These are phyloP conservation scores for Phyllosticta capitalensis DNA, from an alignment of 2,329 filamentous ascomycete genomes.

Conservation along the genomic window DNA sequence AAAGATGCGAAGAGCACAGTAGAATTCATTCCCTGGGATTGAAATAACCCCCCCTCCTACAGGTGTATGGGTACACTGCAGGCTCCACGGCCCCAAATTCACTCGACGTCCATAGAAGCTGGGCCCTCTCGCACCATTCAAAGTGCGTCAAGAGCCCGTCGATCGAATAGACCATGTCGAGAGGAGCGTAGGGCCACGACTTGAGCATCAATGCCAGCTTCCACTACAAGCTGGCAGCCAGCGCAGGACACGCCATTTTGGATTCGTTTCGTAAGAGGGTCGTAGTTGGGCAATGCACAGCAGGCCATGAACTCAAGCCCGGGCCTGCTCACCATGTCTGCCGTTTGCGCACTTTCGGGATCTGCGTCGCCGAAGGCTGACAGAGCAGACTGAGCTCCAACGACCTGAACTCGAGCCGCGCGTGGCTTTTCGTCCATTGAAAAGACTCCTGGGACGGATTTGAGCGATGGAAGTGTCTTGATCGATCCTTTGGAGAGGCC, in stretches of 20 bases:
- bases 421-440: slow-evolving; percentile 15
- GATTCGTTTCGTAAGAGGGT: too few relatives aligned
- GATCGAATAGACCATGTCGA: slow-evolving; percentile 22
- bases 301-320: too few relatives aligned
- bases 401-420: slow-evolving; percentile 15
- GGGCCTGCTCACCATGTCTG: too few relatives aligned
- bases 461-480: slow-evolving; percentile 15
- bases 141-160: slow-evolving; percentile 27
- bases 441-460: slow-evolving; percentile 21
- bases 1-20: too few relatives aligned
- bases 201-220: neutral
- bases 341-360: slow-evolving; percentile 1
- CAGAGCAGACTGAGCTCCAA: slow-evolving; percentile 16
- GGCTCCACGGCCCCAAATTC: neutral
- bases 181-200: slow-evolving; percentile 15
- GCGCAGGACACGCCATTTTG: too few relatives aligned
- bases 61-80: too few relatives aligned
- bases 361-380: slow-evolving; percentile 11
- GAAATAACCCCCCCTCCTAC: too few relatives aligned
- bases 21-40: too few relatives aligned
- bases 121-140: slow-evolving; percentile 26
- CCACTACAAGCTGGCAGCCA: too few relatives aligned
- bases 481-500: neutral
- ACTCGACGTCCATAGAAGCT: slow-evolving; percentile 21
- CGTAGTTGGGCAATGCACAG: too few relatives aligned